Base-by-base conservation (phyloP, 805 yeast genomes). In the Zygosaccharomyces rouxii region DNA sequence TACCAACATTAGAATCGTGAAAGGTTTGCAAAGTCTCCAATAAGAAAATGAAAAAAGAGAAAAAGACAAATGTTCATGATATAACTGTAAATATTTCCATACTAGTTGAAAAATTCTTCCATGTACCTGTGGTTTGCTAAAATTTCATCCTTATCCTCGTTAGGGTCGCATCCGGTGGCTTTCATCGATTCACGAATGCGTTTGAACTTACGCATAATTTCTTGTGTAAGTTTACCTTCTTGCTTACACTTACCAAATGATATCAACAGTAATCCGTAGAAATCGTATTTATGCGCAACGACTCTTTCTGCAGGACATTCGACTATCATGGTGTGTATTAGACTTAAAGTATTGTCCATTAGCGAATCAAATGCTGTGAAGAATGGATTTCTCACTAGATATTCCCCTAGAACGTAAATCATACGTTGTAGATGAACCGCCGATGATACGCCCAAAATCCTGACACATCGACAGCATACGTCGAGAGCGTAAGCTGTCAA, bases 1-100 rank as follows among this genome's bases (percentile, higher is more conserved):
- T 66, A 85, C 95, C 33, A 90, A 89, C 67, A 84, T 86, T 64
- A 79, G 83, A 70, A 84, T 90, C 44, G 95, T 90, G 16, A 82
- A 85, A 52, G 72, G 73, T 39, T 46, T 67, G 39, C 71, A 67
- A 55, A 55, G 58, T 40, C 52, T 58, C 25, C 63, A 64, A 49
- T 61, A 52, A 56, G 25, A 14, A 14, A 14, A 31, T 13, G 9
- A 31, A 31, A 14, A 13, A 19, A 13, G 11, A 19, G 7, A 21
- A 37, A 37, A n/a, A 13, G 7, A 6, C 14, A 26, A 41, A 33
- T 26, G 46, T 48, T 28, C 29, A 48, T 33, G 37, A 37, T 37
- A 31, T 45, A 39, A 30, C 39, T 42, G 35, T 42, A 47, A 42
- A 47, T 47, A 42, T 19, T 29, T 29, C 21, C 18, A 31, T 35